Evolutionary conservation across 202 grass and related monocot genomes (phyloP).

Genomic region (Setaria italica): DNA sequence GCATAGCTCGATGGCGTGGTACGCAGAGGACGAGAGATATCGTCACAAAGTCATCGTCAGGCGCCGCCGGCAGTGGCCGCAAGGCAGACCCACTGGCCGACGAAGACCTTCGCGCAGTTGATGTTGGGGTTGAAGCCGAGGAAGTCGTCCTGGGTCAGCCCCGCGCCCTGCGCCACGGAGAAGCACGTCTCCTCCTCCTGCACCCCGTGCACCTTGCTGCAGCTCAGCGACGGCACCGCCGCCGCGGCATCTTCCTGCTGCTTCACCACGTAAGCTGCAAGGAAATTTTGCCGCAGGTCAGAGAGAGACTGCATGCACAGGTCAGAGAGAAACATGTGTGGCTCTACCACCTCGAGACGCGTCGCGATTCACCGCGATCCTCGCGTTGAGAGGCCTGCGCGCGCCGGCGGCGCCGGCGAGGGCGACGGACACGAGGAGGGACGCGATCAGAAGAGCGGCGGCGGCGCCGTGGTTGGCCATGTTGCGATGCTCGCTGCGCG

Average conservation of each 20-base stretch:
- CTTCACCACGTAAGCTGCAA: neutral
- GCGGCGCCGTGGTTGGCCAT: slow-evolving; percentile 43
- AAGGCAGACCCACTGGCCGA: slow-evolving; percentile 69
- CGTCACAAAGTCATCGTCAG: no score
- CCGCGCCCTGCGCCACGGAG: neutral
- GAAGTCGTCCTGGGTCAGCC: slow-evolving; percentile 31
- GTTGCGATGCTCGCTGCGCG: neutral
- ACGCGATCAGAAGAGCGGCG: slow-evolving; percentile 41
- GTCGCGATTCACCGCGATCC: neutral
- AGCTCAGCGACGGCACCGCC: neutral
- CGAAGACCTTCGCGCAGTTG: slow-evolving; percentile 51
- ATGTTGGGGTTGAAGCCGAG: slow-evolving; percentile 63
- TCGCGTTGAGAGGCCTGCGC: slow-evolving; percentile 24
- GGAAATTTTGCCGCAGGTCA: neutral
- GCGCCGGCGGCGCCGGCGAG: slow-evolving; percentile 26
- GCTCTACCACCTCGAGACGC: no score
- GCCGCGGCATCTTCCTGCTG: neutral
- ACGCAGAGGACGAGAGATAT: no score
- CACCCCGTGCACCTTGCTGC: slow-evolving; percentile 31
- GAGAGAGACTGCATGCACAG: no score
- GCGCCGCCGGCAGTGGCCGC: neutral
- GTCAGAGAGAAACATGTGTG: no score
- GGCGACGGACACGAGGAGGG: slow-evolving; percentile 43
- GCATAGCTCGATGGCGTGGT: no score
- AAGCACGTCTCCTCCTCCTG: slow-evolving; percentile 46